Percentiles rank a stretch among this genome's conserved stretches.
Evolutionary conservation across 371 early-diverging fungal genomes (phyloP).

Genomic region (Lichtheimia hyalospora): DNA sequence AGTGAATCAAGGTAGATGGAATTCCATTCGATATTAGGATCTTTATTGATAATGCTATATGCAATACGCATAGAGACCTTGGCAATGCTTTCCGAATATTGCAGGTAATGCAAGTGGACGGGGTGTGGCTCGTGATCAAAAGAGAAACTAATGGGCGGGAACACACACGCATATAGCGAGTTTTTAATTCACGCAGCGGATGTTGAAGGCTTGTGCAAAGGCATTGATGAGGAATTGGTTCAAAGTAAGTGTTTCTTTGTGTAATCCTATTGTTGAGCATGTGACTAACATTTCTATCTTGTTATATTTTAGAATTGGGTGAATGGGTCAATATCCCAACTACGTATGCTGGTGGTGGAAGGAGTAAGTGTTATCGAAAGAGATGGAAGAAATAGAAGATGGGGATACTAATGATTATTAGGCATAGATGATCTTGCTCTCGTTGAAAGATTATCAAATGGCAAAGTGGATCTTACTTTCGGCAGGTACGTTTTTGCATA

Average conservation of each 20-base stretch:
- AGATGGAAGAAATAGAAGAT: neutral
- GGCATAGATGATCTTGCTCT: conserved; percentile 77
- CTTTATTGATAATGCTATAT: neutral
- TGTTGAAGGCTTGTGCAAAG: conserved; percentile 94
- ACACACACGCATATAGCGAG: conserved; percentile 57
- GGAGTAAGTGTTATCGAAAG: conserved; percentile 44
- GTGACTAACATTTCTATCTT: neutral
- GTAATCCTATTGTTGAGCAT: too few relatives aligned
- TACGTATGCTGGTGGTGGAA: conserved; percentile 96
- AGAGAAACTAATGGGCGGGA: neutral
- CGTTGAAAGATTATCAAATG: conserved; percentile 77
- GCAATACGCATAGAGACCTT: conserved; percentile 44
- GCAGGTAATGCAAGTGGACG: conserved; percentile 52
- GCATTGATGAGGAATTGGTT: conserved; percentile 90
- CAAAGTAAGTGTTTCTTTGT: conserved; percentile 44
- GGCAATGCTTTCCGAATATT: conserved; percentile 66
- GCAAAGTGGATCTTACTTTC: conserved; percentile 91
- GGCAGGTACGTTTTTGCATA: conserved; percentile 64
- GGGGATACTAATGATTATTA: conserved; percentile 12
- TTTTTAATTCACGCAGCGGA: conserved; percentile 97
- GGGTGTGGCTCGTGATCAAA: neutral
- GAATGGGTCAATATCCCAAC: conserved; percentile 89
- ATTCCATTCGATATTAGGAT: neutral
- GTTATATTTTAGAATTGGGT: conserved; percentile 58
- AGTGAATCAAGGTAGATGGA: conserved; percentile 72